phyloP scores from a whole-genome alignment of 352 stramenopile species.

The Phytopythium mirpurense region DNA sequence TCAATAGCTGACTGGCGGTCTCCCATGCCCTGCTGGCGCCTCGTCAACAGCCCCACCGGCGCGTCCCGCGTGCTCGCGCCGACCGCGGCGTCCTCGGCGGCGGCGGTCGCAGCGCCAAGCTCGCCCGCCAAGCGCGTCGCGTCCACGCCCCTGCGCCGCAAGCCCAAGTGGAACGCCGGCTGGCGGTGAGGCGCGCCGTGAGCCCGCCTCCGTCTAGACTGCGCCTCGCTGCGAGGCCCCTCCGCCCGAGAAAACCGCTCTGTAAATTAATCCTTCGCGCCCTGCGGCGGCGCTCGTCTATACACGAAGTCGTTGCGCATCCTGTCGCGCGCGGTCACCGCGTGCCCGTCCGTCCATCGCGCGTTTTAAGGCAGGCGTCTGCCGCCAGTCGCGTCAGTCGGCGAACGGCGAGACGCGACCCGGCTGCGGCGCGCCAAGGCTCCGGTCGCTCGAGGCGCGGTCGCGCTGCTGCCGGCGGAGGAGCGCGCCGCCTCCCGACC shows the following conservation, averaged over 20 bases:
- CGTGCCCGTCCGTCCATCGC: no score
- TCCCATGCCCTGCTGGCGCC: not conserved
- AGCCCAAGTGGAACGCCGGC: conserved; percentile 55
- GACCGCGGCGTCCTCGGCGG: conserved; percentile 3
- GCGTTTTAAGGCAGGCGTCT: no score
- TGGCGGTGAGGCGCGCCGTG: conserved; percentile 39
- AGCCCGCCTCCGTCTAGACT: not conserved
- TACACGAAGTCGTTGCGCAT: conserved; percentile 1
- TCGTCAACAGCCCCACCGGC: conserved; percentile 1
- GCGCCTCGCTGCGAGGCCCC: not conserved
- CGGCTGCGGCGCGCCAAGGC: not conserved
- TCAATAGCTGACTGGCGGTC: not conserved
- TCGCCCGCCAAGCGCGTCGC: conserved; percentile 21
- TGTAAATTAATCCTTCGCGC: conserved; percentile 6
- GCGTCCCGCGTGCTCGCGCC: conserved; percentile 34
- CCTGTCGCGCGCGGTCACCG: no score
- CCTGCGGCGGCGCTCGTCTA: not conserved
- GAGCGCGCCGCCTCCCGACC: not conserved
- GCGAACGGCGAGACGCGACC: not conserved
- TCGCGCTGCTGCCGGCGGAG: not conserved
- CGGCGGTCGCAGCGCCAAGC: conserved; percentile 10
- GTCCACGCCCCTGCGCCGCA: conserved; percentile 29
- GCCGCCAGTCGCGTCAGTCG: no score
- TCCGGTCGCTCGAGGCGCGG: not conserved
- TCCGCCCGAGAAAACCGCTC: conserved; percentile 4